Conservation (phyloP, 805 yeast genomes). For the Pichia phayaonensis region DNA sequence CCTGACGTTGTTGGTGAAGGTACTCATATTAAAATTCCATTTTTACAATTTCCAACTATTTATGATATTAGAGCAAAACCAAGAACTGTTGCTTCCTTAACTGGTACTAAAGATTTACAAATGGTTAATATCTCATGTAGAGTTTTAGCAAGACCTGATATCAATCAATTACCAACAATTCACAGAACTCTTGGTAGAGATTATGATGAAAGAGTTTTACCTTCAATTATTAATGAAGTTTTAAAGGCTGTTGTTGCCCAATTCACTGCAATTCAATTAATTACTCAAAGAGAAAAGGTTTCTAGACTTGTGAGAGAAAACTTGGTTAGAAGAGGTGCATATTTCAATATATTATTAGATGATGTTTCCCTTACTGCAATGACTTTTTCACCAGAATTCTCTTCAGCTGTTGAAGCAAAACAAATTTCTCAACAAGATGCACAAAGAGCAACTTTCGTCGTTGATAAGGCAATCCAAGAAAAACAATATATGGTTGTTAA, state of each 20-base stretch:
- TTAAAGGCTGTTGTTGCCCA: conserved; percentile 96
- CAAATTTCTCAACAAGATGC: conserved; percentile 99
- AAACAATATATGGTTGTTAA: conserved; percentile 94
- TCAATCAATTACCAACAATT: conserved; percentile 69
- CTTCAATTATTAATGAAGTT: conserved; percentile 95
- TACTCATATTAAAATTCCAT: conserved; percentile 88
- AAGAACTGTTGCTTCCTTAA: conserved; percentile 87
- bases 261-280: conserved; percentile 95
- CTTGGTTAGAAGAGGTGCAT: conserved; percentile 82
- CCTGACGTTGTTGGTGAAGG: conserved; percentile 85
- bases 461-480: conserved; percentile 95
- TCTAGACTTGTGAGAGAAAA: conserved; percentile 86
- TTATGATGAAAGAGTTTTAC: conserved; percentile 94
- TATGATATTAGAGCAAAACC: conserved; percentile 97
- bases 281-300: conserved; percentile 98
- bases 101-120: conserved; percentile 97
- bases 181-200: conserved; percentile 90
- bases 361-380: conserved; percentile 94
- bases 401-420: conserved; percentile 96
- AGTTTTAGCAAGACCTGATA: conserved; percentile 85
- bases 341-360: conserved; percentile 80
- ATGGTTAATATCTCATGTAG: conserved; percentile 99
- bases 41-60: conserved; percentile 87
- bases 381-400: conserved; percentile 97
- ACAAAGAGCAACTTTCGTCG: conserved; percentile 94